phyloP scores from a whole-genome alignment of 176 grass and related monocot species.

The barley (Hordeum vulgare) region MorexV3_pseudomolecules_assembly NC_058521.1:432893608-432894107 shows the following conservation, averaged over 20 bases:
- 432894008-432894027: neutral
- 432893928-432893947: neutral
- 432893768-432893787: neutral
- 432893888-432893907: neutral
- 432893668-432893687: neutral
- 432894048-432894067: neutral
- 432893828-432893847: neutral
- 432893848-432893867: neutral
- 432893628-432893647: conserved; percentile 8
- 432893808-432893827: neutral
- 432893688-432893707: too few relatives aligned
- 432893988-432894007: neutral
- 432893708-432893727: conserved; percentile 11
- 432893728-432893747: neutral
- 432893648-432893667: neutral
- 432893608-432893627: neutral
- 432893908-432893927: neutral
- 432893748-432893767: neutral
- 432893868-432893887: neutral
- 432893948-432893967: neutral
- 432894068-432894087: neutral
- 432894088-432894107: neutral
- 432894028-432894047: neutral
- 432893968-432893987: neutral
- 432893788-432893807: neutral